These are phyloP conservation scores for Bryum argenteum DNA, from an alignment of 225 moss, liverwort and hornwort species.

Conservation along the genomic window DNA sequence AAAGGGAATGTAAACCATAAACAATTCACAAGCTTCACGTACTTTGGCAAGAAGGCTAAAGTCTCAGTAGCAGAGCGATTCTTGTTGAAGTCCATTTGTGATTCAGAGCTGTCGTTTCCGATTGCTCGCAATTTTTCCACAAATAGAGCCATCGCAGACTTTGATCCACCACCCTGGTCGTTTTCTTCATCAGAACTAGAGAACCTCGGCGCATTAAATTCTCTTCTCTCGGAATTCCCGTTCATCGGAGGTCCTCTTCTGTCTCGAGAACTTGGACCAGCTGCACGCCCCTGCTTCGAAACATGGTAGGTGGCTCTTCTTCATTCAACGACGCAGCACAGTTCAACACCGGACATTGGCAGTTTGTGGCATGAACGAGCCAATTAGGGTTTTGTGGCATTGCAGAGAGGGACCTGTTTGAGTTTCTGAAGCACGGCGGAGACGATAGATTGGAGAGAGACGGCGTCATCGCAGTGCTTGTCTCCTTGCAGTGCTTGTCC, in stretches of 20 bases:
- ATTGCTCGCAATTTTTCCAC: conserved; percentile 90
- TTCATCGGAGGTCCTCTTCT: conserved; percentile 13
- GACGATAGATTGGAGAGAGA: conserved; percentile 88
- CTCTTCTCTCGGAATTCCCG: conserved; percentile 28
- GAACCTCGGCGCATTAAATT: conserved; percentile 20
- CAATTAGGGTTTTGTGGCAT: background rate
- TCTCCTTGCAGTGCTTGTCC: no score
- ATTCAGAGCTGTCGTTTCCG: conserved; percentile 42
- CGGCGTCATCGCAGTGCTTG: conserved; percentile 93
- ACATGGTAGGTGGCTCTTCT: conserved; percentile 48
- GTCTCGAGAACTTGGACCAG: conserved; percentile 25
- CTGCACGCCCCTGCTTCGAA: conserved; percentile 48
- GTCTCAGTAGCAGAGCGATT: conserved; percentile 47
- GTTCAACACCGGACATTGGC: no score
- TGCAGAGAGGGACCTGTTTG: conserved; percentile 58
- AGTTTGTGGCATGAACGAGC: no score
- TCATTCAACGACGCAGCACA: conserved; percentile 47
- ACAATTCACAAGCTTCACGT: conserved; percentile 12
- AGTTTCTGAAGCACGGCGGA: conserved; percentile 91
- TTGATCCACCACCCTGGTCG: conserved; percentile 49
- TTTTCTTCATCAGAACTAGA: conserved; percentile 27
- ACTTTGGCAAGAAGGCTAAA: conserved; percentile 62
- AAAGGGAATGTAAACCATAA: background rate
- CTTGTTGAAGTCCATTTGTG: conserved; percentile 30
- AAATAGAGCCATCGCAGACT: conserved; percentile 89